Percentiles rank a stretch among this genome's conserved stretches.
These are phyloP conservation scores for Ustilago vetiveriae DNA, from an alignment of 1,284 basidiomycete genomes.

Conservation along the genomic window DNA sequence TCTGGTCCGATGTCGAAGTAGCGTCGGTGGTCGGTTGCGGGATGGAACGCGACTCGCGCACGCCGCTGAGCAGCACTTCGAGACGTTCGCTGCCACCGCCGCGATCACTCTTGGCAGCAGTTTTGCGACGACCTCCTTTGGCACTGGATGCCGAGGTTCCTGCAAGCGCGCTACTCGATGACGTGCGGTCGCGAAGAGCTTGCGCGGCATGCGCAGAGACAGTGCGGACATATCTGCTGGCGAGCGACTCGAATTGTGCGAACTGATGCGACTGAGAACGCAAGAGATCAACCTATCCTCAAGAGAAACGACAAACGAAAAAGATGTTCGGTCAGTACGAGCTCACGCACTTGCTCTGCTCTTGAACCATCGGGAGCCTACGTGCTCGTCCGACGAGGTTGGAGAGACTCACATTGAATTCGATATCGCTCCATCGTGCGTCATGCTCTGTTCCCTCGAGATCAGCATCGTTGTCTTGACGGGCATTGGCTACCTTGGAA, in stretches of 20 bases:
- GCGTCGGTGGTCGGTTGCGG: constrained; percentile 3
- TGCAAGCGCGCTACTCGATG: constrained; percentile 30
- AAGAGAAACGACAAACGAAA: neutral
- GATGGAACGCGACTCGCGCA: constrained; percentile 44
- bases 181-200: constrained; percentile 46
- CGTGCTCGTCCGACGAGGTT: too few species aligned
- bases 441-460: constrained; percentile 54
- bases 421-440: constrained; percentile 45
- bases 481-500: constrained; percentile 30
- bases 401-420: constrained; percentile 30
- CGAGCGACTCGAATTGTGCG: constrained; percentile 46
- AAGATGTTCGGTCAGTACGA: neutral
- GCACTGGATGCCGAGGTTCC: constrained; percentile 22
- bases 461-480: constrained; percentile 9
- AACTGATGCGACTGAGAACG: constrained; percentile 45
- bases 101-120: constrained; percentile 12
- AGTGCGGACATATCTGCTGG: constrained; percentile 41
- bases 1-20: constrained; percentile 15
- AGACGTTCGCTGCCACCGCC: constrained; percentile 33
- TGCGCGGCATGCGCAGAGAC: constrained; percentile 49
- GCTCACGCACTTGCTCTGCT: too few species aligned
- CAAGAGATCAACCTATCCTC: constrained; percentile 29
- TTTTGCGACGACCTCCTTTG: constrained; percentile 32
- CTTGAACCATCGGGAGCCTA: too few species aligned
- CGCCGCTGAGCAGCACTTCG: constrained; percentile 45